phyloP scores from a whole-genome alignment of 768 basidiomycete species.

The Tylopilus rubrobrunneus region DNA sequence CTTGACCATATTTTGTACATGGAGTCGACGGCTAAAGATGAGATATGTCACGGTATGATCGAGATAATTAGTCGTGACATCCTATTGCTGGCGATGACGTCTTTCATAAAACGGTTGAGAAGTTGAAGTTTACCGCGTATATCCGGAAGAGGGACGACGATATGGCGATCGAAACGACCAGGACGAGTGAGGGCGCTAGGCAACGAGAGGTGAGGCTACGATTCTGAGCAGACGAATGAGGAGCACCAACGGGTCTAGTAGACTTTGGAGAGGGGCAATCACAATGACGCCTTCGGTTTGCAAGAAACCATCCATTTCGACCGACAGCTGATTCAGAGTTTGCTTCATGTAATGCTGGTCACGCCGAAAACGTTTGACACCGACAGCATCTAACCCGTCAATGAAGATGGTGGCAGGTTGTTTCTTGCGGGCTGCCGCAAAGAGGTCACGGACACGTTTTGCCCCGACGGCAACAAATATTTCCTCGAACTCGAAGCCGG shows the following conservation, averaged over 20 bases:
- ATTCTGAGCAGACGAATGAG: neutral
- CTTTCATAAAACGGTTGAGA: conserved; percentile 84
- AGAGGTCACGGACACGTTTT: conserved; percentile 92
- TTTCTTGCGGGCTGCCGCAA: conserved; percentile 89
- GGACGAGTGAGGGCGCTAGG: conserved; percentile 88
- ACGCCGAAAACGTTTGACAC: conserved; percentile 78
- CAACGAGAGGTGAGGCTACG: conserved; percentile 11
- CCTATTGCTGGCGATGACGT: conserved; percentile 63
- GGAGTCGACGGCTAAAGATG: conserved; percentile 66
- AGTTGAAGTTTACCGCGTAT: conserved; percentile 93
- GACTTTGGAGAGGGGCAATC: conserved; percentile 90
- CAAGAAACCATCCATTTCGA: conserved; percentile 96
- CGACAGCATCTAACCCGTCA: conserved; percentile 92
- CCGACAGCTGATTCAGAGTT: conserved; percentile 92
- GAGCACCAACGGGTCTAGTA: conserved; percentile 76
- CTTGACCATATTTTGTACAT: conserved; percentile 97
- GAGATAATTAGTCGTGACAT: conserved; percentile 10
- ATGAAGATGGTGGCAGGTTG: conserved; percentile 98
- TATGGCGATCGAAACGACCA: conserved; percentile 92
- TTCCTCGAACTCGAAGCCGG: conserved; percentile 96
- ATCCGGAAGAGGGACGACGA: conserved; percentile 93
- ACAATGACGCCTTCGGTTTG: conserved; percentile 93
- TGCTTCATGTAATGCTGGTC: conserved; percentile 91
- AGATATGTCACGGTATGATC: neutral
- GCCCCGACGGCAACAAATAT: conserved; percentile 97